Conservation (phyloP, 441 rosid species). For the Aleurites moluccanus region DNA sequence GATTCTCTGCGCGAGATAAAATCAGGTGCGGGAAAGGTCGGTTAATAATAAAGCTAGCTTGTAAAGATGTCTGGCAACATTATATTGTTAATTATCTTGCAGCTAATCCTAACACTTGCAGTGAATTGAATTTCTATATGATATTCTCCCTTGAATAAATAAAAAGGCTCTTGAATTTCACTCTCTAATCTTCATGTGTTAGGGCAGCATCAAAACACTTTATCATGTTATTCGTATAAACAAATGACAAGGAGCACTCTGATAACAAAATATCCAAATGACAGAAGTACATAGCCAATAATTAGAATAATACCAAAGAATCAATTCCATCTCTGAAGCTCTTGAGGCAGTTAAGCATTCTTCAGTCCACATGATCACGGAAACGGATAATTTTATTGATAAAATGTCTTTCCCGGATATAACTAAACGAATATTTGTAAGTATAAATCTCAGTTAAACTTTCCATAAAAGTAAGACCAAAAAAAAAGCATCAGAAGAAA, state of each 20-base stretch:
- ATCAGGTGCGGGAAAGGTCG: not conserved
- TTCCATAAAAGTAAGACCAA: not conserved
- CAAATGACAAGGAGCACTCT: not conserved
- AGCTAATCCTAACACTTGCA: not conserved
- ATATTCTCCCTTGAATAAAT: not conserved
- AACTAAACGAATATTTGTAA: conserved; percentile 40
- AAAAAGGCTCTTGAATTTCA: not conserved
- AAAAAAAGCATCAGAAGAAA: not conserved
- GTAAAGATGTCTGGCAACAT: conserved; percentile 2
- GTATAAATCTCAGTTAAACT: not conserved
- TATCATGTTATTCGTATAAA: not conserved
- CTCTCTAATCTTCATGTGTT: not conserved
- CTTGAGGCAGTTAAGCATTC: conserved; percentile 15
- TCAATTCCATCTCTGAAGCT: conserved; percentile 23
- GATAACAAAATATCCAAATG: not conserved
- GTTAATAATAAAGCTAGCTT: not conserved
- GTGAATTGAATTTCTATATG: not conserved
- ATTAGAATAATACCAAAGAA: not conserved
- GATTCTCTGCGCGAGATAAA: not conserved
- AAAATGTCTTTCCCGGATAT: conserved; percentile 62
- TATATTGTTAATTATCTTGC: conserved; percentile 13
- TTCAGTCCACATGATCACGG: conserved; percentile 56
- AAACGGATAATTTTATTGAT: conserved; percentile 64
- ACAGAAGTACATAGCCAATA: not conserved
- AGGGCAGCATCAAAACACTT: conserved; percentile 7